Conservation (phyloP, 768 basidiomycete genomes). For the Fibroporia radiculosa region DNA sequence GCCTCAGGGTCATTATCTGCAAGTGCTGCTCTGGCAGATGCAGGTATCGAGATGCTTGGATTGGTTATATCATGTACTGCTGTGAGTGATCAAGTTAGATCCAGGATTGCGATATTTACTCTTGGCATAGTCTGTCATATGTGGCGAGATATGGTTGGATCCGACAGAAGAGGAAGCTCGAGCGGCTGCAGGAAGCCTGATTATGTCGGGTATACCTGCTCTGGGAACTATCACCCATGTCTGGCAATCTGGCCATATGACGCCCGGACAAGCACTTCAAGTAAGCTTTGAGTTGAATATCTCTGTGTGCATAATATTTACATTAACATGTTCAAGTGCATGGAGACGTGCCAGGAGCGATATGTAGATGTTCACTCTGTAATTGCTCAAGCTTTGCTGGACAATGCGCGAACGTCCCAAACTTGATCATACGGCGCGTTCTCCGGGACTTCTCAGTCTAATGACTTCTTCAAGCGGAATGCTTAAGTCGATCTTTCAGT, state of each 20-base stretch:
- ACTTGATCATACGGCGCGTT: too few relatives aligned
- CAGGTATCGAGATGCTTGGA: conserved; percentile 87
- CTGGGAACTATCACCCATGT: conserved; percentile 73
- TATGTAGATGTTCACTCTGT: conserved; percentile 73
- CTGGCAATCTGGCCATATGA: conserved; percentile 77
- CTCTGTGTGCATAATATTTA: neutral
- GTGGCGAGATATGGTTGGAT: conserved; percentile 65
- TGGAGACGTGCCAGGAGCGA: conserved; percentile 60
- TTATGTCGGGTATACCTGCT: conserved; percentile 83
- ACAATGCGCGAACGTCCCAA: conserved; percentile 22
- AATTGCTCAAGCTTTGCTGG: conserved; percentile 62
- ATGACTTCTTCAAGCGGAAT: too few relatives aligned
- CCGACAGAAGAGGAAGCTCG: conserved; percentile 65
- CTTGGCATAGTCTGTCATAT: conserved; percentile 43
- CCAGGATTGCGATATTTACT: neutral
- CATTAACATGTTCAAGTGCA: conserved; percentile 42
- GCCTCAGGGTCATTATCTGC: conserved; percentile 82
- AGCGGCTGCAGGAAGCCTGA: conserved; percentile 55
- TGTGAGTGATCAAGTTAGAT: conserved; percentile 33
- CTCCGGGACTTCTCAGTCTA: too few relatives aligned
- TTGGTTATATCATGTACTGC: conserved; percentile 80
- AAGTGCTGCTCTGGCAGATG: conserved; percentile 85
- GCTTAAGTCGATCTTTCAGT: too few relatives aligned
- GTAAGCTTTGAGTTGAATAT: conserved; percentile 32
- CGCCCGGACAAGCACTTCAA: conserved; percentile 40